Conservation (phyloP, 2,329 filamentous ascomycete genomes). For the Microdochium paspali region DNA sequence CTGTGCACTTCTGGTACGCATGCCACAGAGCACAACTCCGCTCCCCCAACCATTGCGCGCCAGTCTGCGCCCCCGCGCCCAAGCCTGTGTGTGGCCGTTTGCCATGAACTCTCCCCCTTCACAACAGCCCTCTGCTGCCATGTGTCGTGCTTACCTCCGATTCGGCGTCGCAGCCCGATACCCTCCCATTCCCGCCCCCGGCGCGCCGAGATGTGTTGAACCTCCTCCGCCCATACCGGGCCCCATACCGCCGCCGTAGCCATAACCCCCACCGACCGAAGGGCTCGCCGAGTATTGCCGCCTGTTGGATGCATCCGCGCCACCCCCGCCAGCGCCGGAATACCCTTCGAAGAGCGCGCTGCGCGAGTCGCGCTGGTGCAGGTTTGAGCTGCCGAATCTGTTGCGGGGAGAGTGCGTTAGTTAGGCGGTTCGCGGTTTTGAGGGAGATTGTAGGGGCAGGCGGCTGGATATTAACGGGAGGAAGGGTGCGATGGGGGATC, state of each 20-base stretch:
- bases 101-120: background rate
- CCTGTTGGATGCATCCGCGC: conserved; percentile 24
- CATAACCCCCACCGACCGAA: conserved; percentile 39
- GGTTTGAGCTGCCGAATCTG: conserved; percentile 58
- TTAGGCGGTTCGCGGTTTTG: too few species aligned
- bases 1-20: too few species aligned
- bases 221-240: conserved; percentile 15
- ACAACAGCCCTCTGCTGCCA: background rate
- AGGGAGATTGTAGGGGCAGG: too few species aligned
- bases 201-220: conserved; percentile 14
- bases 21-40: too few species aligned
- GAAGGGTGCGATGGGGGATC: too few species aligned
- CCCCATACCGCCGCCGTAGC: conserved; percentile 30
- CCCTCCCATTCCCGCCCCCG: conserved; percentile 15
- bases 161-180: conserved; percentile 66
- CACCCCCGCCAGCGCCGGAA: conserved; percentile 33
- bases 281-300: conserved; percentile 35
- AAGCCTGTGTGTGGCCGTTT: background rate
- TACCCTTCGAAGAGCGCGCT: conserved; percentile 71
- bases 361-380: conserved; percentile 66
- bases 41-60: too few species aligned
- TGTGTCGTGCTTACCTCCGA: conserved; percentile 35
- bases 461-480: too few species aligned
- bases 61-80: too few species aligned
- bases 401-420: too few species aligned